Conservation (phyloP, 768 basidiomycete genomes). For the Mycena kentingensis region DNA sequence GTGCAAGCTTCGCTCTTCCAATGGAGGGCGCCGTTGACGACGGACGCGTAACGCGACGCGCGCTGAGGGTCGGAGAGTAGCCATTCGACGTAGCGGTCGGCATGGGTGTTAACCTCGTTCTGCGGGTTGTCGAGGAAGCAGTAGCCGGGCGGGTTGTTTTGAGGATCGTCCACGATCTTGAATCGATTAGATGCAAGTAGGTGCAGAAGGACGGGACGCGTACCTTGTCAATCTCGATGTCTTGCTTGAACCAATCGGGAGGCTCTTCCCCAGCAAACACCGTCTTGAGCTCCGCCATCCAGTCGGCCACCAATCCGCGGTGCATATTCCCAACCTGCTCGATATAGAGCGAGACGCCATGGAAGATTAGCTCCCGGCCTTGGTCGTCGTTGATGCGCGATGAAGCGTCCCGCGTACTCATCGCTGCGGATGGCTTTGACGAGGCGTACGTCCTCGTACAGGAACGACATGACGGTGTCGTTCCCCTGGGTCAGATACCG, state of each 20-base stretch:
- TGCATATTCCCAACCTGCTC: background rate
- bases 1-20: background rate
- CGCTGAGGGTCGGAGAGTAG: background rate
- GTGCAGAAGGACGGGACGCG: no score
- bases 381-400: background rate
- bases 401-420: background rate
- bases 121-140: background rate
- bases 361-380: background rate
- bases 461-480: slow-evolving; percentile 1
- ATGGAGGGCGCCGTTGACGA: background rate
- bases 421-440: background rate
- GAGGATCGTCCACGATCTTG: background rate
- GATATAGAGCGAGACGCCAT: background rate
- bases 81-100: background rate
- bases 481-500: slow-evolving; percentile 1
- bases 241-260: background rate
- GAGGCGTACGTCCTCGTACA: background rate
- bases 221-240: background rate
- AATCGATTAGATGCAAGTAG: no score
- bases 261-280: slow-evolving; percentile 1
- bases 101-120: background rate
- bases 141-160: background rate
- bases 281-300: background rate
- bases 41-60: background rate
- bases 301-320: background rate